Conservation (phyloP, 2,329 filamentous ascomycete species). For the Ophiostoma himal-ulmi region DNA sequence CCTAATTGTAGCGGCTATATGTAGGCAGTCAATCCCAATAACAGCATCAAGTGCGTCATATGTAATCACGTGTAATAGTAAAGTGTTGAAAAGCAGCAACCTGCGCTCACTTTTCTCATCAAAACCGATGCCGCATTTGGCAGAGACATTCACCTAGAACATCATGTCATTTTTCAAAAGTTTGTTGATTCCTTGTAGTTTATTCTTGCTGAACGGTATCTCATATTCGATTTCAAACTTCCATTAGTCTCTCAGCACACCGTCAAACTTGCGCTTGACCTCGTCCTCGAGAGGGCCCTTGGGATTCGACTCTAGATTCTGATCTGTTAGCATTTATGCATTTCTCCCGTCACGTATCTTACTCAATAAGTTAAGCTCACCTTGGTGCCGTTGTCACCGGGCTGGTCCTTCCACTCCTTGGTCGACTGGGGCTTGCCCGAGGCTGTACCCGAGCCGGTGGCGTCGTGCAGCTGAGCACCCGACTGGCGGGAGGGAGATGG, state of each 20-base stretch:
- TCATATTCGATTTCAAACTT: neutral
- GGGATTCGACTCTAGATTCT: constrained; percentile 57
- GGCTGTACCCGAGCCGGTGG: constrained; percentile 50
- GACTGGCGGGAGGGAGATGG: constrained; percentile 65
- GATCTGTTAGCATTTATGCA: neutral
- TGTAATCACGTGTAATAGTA: neutral
- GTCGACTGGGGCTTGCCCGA: constrained; percentile 49
- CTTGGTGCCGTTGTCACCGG: constrained; percentile 19
- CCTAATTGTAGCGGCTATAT: neutral
- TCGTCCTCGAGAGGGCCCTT: constrained; percentile 56
- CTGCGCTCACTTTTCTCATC: neutral
- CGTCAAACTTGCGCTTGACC: constrained; percentile 53
- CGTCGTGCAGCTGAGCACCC: constrained; percentile 56
- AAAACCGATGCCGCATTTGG: neutral
- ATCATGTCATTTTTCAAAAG: neutral
- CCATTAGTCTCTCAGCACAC: neutral
- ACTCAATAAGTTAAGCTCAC: constrained; percentile 31
- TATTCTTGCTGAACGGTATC: neutral
- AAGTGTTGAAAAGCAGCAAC: neutral
- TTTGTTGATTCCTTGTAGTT: neutral
- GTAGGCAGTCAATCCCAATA: neutral
- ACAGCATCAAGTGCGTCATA: neutral
- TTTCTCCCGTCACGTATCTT: constrained; percentile 26
- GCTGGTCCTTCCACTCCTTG: constrained; percentile 8
- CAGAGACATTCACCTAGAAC: neutral